These are phyloP conservation scores for Phytophthora sansomeana DNA, from an alignment of 352 stramenopile genomes.

Conservation along the genomic window DNA sequence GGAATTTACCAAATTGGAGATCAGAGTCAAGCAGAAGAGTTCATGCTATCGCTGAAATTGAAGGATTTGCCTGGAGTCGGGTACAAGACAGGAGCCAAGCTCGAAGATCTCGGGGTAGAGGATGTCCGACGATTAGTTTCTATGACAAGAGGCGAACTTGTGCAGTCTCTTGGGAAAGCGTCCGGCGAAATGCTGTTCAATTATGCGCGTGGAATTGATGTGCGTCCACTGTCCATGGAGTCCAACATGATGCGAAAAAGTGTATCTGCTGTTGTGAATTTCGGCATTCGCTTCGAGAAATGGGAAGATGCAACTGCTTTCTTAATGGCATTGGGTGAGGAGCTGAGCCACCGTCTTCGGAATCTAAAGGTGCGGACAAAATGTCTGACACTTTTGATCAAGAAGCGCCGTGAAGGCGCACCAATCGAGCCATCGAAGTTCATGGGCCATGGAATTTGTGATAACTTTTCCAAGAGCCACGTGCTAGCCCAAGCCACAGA, in stretches of 20 bases:
- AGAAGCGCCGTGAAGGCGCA: conserved; percentile 74
- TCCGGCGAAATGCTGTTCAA: conserved; percentile 78
- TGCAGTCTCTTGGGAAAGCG: conserved; percentile 71
- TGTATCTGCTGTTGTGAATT: conserved; percentile 93
- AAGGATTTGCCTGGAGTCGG: conserved; percentile 87
- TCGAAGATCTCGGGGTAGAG: conserved; percentile 72
- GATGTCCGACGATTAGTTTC: conserved; percentile 68
- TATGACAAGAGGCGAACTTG: conserved; percentile 61
- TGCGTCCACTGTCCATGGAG: conserved; percentile 72
- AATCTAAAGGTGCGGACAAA: conserved; percentile 64
- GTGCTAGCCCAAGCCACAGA: conserved; percentile 66
- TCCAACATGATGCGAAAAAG: conserved; percentile 84
- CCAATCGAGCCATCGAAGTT: conserved; percentile 86
- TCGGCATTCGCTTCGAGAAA: conserved; percentile 91
- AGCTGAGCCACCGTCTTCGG: conserved; percentile 71
- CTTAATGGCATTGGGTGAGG: conserved; percentile 77
- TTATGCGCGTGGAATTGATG: conserved; percentile 82
- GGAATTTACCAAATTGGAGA: conserved; percentile 73
- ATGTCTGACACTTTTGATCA: conserved; percentile 86
- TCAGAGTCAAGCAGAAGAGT: conserved; percentile 53
- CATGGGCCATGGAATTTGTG: conserved; percentile 87
- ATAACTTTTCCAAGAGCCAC: conserved; percentile 87
- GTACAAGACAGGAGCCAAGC: conserved; percentile 63
- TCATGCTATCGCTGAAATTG: conserved; percentile 74
- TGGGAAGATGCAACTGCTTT: conserved; percentile 84